phyloP scores from a whole-genome alignment of 1,139 yeast species.

The Nakaseomyces glabratus region DNA sequence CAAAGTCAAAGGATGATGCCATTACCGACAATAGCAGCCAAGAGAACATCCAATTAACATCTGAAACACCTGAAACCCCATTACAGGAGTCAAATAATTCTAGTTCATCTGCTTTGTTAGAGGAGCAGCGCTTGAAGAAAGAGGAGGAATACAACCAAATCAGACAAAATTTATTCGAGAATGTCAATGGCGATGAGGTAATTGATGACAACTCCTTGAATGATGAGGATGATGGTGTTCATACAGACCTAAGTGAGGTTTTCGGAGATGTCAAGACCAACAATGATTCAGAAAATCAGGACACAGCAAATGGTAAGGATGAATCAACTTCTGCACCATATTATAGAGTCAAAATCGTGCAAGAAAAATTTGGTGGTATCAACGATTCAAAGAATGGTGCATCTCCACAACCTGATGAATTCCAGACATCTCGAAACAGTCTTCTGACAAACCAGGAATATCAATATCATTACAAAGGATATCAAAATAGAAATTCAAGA shows the following conservation, averaged over 20 bases:
- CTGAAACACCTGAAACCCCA: slow-evolving; percentile 2
- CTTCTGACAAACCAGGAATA: slow-evolving; percentile 10
- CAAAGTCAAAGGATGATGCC: slow-evolving; percentile 1
- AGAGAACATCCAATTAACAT: not conserved
- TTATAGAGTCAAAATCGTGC: slow-evolving; percentile 5
- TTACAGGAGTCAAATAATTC: slow-evolving; percentile 4
- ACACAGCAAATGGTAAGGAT: slow-evolving; percentile 7
- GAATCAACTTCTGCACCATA: not conserved
- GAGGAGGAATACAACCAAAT: slow-evolving; percentile 4
- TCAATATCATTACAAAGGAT: slow-evolving; percentile 3
- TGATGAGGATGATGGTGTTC: not conserved
- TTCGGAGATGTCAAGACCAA: not conserved
- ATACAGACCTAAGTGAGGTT: slow-evolving; percentile 1
- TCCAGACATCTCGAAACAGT: slow-evolving; percentile 23
- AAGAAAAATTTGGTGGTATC: slow-evolving; percentile 2
- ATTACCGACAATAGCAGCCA: slow-evolving; percentile 3
- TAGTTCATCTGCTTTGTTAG: slow-evolving; percentile 1
- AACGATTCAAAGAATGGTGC: slow-evolving; percentile 5
- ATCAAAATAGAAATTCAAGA: slow-evolving; percentile 1
- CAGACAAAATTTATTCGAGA: slow-evolving; percentile 4
- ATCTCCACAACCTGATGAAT: slow-evolving; percentile 24
- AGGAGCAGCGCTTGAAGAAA: slow-evolving; percentile 4
- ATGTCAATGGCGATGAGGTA: not conserved
- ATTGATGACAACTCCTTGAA: slow-evolving; percentile 5
- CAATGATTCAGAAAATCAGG: slow-evolving; percentile 7